These are phyloP conservation scores for Prunus padus DNA, from an alignment of 306 rosid species.

Conservation along the genomic window DNA sequence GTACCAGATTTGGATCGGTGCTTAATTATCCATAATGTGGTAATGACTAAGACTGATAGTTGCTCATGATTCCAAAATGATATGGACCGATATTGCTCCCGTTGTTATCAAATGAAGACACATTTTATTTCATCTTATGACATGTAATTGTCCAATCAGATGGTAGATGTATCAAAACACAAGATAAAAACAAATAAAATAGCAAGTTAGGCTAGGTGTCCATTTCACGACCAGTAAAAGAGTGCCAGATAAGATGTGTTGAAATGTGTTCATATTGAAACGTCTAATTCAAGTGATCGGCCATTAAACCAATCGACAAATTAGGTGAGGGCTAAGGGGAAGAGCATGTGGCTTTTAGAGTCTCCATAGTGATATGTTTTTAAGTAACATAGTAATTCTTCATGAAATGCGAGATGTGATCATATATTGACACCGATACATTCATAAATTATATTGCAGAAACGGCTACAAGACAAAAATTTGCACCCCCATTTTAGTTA, in stretches of 20 bases:
- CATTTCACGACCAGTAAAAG: neutral
- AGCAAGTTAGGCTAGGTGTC: too few relatives aligned
- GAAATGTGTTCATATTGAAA: neutral
- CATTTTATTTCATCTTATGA: neutral
- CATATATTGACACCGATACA: neutral
- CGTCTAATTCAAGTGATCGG: neutral
- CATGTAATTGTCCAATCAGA: neutral
- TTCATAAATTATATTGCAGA: neutral
- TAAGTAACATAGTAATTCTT: neutral
- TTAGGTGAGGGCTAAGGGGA: neutral
- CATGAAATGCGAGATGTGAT: neutral
- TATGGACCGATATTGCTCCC: neutral
- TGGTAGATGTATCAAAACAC: neutral
- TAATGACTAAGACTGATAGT: neutral
- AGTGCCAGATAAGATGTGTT: neutral
- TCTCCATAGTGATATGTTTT: neutral
- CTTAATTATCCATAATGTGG: neutral
- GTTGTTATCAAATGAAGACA: neutral
- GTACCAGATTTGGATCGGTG: neutral
- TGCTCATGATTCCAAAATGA: neutral
- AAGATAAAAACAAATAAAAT: neutral
- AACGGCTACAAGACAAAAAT: neutral
- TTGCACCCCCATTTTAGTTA: neutral
- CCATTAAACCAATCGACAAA: constrained; percentile 8
- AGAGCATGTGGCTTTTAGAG: neutral